phyloP scores from a whole-genome alignment of 495 filamentous ascomycete genomes.

The Glonium stellatum region DNA sequence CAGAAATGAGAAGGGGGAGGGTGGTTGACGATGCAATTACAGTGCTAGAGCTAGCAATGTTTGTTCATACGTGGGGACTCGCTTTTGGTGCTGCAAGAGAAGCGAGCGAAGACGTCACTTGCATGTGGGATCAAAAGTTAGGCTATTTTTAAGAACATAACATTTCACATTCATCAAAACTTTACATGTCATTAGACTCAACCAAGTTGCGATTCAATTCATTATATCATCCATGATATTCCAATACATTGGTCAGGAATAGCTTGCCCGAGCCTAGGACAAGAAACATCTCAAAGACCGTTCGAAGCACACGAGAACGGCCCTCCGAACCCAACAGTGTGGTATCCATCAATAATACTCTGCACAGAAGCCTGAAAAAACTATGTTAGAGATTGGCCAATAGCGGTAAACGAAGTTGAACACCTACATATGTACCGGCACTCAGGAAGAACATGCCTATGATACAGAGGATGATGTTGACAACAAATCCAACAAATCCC shows the following conservation, averaged over 20 bases:
- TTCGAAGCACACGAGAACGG: slow-evolving; percentile 35
- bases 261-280: not conserved
- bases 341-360: slow-evolving; percentile 36
- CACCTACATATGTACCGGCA: slow-evolving; percentile 70
- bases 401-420: not conserved
- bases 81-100: not conserved
- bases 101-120: slow-evolving; percentile 1
- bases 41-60: not conserved
- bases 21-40: not conserved
- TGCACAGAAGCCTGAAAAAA: slow-evolving; percentile 34
- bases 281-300: slow-evolving; percentile 20
- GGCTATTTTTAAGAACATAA: too few relatives aligned
- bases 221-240: not conserved
- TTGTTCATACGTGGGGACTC: not conserved
- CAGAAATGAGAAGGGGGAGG: not conserved
- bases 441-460: slow-evolving; percentile 70
- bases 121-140: not conserved
- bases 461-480: slow-evolving; percentile 64
- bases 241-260: not conserved
- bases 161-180: too few relatives aligned
- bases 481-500: slow-evolving; percentile 52
- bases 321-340: slow-evolving; percentile 32
- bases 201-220: too few relatives aligned
- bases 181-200: too few relatives aligned
- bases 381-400: slow-evolving; percentile 3